Percentiles rank a stretch among this genome's conserved stretches.
These are phyloP conservation scores for Pseudogymnoascus sp. DNA, from an alignment of 2,329 filamentous ascomycete genomes.

Conservation along the genomic window DNA sequence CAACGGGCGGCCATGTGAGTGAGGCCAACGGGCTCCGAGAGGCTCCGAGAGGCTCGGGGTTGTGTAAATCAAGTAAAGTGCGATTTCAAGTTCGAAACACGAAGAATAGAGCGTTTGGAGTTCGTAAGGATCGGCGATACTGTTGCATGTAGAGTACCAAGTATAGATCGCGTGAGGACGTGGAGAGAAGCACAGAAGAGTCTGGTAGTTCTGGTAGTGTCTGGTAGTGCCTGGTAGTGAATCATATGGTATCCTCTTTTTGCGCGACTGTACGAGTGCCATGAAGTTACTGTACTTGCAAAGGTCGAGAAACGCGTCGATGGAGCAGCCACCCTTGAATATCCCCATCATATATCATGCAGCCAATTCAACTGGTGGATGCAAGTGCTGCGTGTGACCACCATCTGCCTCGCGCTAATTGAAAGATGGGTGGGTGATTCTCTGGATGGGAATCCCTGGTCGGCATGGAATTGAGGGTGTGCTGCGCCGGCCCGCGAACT, in stretches of 20 bases:
- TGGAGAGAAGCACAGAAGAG: constrained; percentile 5
- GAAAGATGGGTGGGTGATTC: constrained; percentile 6
- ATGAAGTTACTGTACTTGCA: background rate
- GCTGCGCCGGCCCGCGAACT: constrained; percentile 13
- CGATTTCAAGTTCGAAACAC: constrained; percentile 8
- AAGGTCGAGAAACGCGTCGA: constrained; percentile 2
- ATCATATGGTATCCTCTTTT: constrained; percentile 9
- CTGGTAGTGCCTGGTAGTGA: background rate
- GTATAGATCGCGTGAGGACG: constrained; percentile 4
- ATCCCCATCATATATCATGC: constrained; percentile 5
- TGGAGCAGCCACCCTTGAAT: background rate
- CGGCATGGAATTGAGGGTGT: constrained; percentile 12
- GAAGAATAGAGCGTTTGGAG: background rate
- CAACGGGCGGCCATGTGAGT: constrained; percentile 6
- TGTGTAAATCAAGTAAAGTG: constrained; percentile 7
- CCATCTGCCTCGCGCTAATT: constrained; percentile 5
- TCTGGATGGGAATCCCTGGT: background rate
- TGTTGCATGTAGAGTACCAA: background rate
- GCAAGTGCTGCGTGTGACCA: constrained; percentile 5
- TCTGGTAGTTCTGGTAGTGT: constrained; percentile 1
- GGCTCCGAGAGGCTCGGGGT: constrained; percentile 1
- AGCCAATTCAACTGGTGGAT: constrained; percentile 1
- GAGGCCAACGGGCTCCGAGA: background rate
- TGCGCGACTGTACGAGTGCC: background rate
- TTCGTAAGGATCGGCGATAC: constrained; percentile 2